Evolutionary conservation across 345 rosid species (phyloP).

Genomic region (Citrus unshiu): DNA sequence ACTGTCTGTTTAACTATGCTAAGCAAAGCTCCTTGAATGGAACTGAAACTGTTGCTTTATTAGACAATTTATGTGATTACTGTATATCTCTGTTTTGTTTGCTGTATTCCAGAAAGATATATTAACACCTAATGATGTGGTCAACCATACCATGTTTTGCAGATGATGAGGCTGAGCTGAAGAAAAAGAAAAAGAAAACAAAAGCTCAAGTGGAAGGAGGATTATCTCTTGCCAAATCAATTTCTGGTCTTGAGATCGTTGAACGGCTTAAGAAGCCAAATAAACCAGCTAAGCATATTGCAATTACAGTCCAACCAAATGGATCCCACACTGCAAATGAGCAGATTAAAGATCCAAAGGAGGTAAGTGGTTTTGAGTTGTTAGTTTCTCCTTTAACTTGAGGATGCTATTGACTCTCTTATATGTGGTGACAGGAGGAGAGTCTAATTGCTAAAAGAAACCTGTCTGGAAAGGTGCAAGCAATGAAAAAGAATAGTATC

Average conservation of each 20-base stretch:
- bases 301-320: conserved; percentile 34
- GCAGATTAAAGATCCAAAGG: conserved; percentile 45
- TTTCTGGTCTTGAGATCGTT: conserved; percentile 34
- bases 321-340: conserved; percentile 40
- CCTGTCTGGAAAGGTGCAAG: conserved; percentile 49
- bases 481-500: conserved; percentile 40
- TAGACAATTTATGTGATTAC: background rate
- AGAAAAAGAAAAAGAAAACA: conserved; percentile 74
- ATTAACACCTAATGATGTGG: background rate
- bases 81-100: background rate
- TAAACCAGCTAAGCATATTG: conserved; percentile 34
- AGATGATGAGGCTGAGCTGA: conserved; percentile 69
- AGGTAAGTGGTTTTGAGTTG: conserved; percentile 37
- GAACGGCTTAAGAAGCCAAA: conserved; percentile 57
- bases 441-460: conserved; percentile 39
- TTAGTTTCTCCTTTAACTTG: background rate
- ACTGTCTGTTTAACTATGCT: background rate
- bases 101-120: background rate
- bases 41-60: no score
- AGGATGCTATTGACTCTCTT: background rate
- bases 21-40: no score
- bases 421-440: conserved; percentile 57
- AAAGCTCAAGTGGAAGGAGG: conserved; percentile 41
- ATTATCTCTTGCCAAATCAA: conserved; percentile 38
- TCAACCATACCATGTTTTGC: conserved; percentile 22